phyloP scores from a whole-genome alignment of 2,329 filamentous ascomycete genomes.

The Cordyceps cateniannulata region DNA sequence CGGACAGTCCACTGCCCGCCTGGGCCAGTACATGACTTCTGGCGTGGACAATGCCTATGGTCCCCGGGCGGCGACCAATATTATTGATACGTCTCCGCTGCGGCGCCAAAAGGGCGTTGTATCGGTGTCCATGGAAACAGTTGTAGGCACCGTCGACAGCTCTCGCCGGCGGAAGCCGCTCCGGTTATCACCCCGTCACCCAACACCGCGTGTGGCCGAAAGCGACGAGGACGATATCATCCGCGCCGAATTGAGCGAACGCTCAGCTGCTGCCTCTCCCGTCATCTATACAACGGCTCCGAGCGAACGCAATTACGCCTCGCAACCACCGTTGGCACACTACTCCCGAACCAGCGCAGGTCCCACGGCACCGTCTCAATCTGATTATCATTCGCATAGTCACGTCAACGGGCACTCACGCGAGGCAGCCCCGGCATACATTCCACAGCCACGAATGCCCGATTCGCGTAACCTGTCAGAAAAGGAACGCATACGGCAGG shows the following conservation, averaged over 20 bases:
- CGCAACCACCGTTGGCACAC: slow-evolving; percentile 9
- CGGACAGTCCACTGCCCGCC: slow-evolving; percentile 41
- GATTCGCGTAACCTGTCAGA: slow-evolving; percentile 64
- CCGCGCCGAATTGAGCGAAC: slow-evolving; percentile 19
- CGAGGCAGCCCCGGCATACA: slow-evolving; percentile 37
- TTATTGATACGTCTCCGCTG: slow-evolving; percentile 82
- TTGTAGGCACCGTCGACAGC: slow-evolving; percentile 81
- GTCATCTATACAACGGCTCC: slow-evolving; percentile 22
- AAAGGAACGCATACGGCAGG: slow-evolving; percentile 71
- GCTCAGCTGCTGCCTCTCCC: slow-evolving; percentile 15
- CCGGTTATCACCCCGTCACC: slow-evolving; percentile 21
- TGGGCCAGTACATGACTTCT: slow-evolving; percentile 21
- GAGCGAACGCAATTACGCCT: slow-evolving; percentile 28
- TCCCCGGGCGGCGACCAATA: slow-evolving; percentile 44
- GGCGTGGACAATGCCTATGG: slow-evolving; percentile 25
- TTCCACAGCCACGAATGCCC: slow-evolving; percentile 54
- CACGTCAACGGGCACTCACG: slow-evolving; percentile 17
- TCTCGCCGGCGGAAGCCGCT: slow-evolving; percentile 29
- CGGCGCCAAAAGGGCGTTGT: slow-evolving; percentile 90
- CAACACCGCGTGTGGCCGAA: slow-evolving; percentile 23
- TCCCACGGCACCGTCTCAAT: slow-evolving; percentile 7
- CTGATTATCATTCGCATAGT: slow-evolving; percentile 7
- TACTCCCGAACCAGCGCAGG: slow-evolving; percentile 16
- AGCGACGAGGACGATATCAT: slow-evolving; percentile 27
- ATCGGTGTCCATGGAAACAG: slow-evolving; percentile 74